A percentile compares a stretch with the other conserved stretches of the same genome.
Conservation (phyloP, 2,329 filamentous ascomycete species). For the Beauveria rudraprayagi region DNA sequence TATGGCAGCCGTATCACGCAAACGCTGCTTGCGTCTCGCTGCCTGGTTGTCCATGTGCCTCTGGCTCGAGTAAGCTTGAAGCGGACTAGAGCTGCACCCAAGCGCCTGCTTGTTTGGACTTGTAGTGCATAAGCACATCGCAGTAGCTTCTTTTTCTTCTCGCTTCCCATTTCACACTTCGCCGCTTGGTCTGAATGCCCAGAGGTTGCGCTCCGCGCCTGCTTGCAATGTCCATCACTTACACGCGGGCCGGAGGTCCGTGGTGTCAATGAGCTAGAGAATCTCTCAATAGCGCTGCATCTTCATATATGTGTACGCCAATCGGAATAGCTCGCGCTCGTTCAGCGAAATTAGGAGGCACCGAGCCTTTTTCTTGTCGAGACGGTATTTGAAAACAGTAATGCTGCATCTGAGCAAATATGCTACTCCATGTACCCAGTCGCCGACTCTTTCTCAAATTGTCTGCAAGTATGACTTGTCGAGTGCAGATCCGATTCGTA, state of each 20-base stretch:
- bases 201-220: background rate
- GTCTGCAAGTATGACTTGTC: background rate
- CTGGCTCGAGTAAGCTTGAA: background rate
- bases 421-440: background rate
- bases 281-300: too few relatives aligned
- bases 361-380: too few relatives aligned
- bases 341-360: too few relatives aligned
- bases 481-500: background rate
- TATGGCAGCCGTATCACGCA: background rate
- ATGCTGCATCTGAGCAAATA: too few relatives aligned
- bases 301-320: too few relatives aligned
- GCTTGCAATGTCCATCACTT: background rate
- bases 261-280: too few relatives aligned
- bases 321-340: too few relatives aligned
- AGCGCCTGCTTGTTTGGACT: background rate
- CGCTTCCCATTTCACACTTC: too few relatives aligned
- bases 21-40: background rate
- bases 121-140: background rate
- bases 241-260: too few relatives aligned
- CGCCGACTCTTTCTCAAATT: background rate
- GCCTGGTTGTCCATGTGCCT: background rate
- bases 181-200: background rate
- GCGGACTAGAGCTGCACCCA: background rate
- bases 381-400: too few relatives aligned
- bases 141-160: background rate